Evolutionary conservation across 331 rosid genomes (phyloP), one percentile per base, ranked within the genome.

Genomic region (Quercus phellos): DNA sequence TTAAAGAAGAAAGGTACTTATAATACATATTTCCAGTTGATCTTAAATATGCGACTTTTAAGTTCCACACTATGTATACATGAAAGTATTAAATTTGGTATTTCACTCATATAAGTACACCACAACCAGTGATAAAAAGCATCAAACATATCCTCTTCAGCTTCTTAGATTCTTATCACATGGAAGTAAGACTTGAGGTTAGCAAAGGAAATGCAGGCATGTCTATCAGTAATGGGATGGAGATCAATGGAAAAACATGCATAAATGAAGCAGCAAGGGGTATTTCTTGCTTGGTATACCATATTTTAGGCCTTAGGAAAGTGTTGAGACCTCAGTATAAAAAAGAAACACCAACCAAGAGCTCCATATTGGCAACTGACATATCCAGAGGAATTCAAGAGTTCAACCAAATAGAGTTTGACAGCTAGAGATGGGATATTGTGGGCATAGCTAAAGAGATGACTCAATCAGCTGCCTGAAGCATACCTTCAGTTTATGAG

Each of bases 291-390:
- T 26, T 27, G 35, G 11, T 60, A 60, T 60, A 7, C 68, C 35
- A 24, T 60, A 18, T 2, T 27, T 14, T 61, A 0, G 38, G 34
- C 68, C 68, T 60, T 60, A 14, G 38, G 68, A 27, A 60, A 60
- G 46, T 24, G 14, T 60, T 60, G 68, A 60, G 12, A 60, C 29
- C 35, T 13, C 19, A 26, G n/a, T 4, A 21, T 26, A 35, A 29
- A 12, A 56, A 56, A 21, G 63, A 24, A 56, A 26, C 38, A 3
- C 17, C 6, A 60, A 9, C 35, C 68, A 26, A 27, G 68, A 60
- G 38, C 68, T 60, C 46, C 68, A 61, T 16, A 61, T 21, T 61
- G 68, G 68, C n/a, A 27, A 61, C 68, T 61, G 68, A 61, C 68
- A 61, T 27, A 61, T 27, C 19, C 19, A 27, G 19, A 27, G 42